Percentiles rank a stretch among this genome's conserved stretches.
phyloP scores from a whole-genome alignment of 768 basidiomycete genomes.

The Russula foetens region DNA sequence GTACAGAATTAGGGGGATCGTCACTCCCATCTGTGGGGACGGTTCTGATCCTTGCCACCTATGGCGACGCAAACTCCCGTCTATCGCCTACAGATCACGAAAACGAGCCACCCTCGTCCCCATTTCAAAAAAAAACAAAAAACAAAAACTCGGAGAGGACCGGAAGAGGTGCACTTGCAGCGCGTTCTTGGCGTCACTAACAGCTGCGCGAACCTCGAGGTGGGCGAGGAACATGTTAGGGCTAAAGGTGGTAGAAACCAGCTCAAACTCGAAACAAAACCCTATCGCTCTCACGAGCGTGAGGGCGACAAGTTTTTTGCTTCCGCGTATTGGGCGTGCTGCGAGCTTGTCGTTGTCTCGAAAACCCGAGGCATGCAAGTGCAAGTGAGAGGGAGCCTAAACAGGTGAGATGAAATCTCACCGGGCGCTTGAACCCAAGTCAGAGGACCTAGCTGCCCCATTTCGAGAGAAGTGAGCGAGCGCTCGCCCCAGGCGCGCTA shows the following conservation, averaged over 20 bases:
- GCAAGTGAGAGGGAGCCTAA: neutral
- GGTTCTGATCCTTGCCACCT: neutral
- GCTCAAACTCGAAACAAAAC: neutral
- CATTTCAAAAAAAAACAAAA: no score
- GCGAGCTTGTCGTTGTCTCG: neutral
- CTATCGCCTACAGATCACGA: neutral
- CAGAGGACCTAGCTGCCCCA: neutral
- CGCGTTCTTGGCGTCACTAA: neutral
- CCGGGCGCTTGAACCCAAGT: neutral
- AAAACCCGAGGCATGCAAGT: neutral
- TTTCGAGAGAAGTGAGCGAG: neutral
- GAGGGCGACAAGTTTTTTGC: neutral
- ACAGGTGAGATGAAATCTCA: neutral
- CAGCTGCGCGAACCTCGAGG: constrained; percentile 7
- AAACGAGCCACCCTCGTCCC: neutral
- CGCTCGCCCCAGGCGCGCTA: neutral
- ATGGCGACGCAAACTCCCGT: neutral
- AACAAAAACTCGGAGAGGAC: neutral
- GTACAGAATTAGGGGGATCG: neutral
- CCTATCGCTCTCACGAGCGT: neutral
- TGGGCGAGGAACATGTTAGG: neutral
- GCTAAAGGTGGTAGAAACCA: neutral
- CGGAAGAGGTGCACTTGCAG: constrained; percentile 2
- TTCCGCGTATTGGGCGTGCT: neutral
- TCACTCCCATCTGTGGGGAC: neutral